Evolutionary conservation across 352 stramenopile species (phyloP).

Genomic region (Phytophthora litchii): DNA sequence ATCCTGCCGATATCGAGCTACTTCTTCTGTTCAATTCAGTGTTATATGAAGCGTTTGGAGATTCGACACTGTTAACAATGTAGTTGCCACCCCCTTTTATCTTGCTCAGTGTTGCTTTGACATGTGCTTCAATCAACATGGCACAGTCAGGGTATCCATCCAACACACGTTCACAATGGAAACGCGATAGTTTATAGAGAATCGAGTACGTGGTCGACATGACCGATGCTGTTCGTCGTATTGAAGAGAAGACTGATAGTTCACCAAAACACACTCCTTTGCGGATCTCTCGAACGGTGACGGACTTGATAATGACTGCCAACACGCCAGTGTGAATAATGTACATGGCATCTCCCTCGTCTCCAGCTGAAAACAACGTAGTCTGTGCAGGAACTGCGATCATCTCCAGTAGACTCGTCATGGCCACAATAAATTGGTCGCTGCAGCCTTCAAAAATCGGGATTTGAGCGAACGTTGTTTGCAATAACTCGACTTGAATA

Average conservation of each 20-base stretch:
- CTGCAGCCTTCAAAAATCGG: conserved; percentile 65
- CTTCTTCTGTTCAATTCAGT: conserved; percentile 5
- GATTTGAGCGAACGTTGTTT: conserved; percentile 51
- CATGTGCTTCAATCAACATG: conserved; percentile 29
- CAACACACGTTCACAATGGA: conserved; percentile 59
- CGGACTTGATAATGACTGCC: conserved; percentile 55
- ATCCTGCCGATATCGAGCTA: conserved; percentile 22
- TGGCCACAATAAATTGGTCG: conserved; percentile 58
- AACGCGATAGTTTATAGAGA: conserved; percentile 71
- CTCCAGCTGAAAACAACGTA: conserved; percentile 57
- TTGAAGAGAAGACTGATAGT: conserved; percentile 68
- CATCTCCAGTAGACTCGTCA: conserved; percentile 72
- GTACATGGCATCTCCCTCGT: conserved; percentile 76
- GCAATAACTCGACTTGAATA: conserved; percentile 74
- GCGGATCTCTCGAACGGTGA: conserved; percentile 72
- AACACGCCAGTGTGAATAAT: conserved; percentile 78
- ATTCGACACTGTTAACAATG: conserved; percentile 16
- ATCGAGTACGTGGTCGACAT: conserved; percentile 69
- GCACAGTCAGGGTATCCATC: conserved; percentile 59
- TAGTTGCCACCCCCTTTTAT: conserved; percentile 26
- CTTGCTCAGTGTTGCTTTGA: conserved; percentile 20
- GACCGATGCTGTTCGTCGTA: conserved; percentile 58
- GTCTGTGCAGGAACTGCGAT: conserved; percentile 64
- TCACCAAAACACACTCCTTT: conserved; percentile 79
- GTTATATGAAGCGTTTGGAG: not conserved